Percentiles rank a stretch among this genome's conserved stretches.
These are phyloP conservation scores for Azolla pinnata DNA, from an alignment of 75 land plant species.

Conservation along the genomic window DNA sequence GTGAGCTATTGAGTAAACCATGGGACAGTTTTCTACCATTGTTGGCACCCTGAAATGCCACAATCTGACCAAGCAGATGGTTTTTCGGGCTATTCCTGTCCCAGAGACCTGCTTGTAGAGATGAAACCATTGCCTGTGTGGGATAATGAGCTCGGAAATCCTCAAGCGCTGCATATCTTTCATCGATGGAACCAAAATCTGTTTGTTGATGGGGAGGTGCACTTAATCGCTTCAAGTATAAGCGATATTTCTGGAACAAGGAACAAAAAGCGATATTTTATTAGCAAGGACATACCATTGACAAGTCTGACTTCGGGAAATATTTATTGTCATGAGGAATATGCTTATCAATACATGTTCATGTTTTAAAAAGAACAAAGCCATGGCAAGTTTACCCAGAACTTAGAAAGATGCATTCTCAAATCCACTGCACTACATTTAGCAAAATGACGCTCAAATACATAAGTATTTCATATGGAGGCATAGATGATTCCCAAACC, in stretches of 20 bases:
- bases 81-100: constrained; percentile 40
- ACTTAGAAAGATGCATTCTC: not conserved
- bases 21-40: too few species aligned
- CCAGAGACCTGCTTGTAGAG: constrained; percentile 31
- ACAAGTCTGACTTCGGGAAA: not conserved
- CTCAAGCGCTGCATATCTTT: constrained; percentile 22
- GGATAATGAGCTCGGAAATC: constrained; percentile 25
- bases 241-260: constrained; percentile 77
- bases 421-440: not conserved
- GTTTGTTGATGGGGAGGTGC: constrained; percentile 43
- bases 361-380: not conserved
- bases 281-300: constrained; percentile 9
- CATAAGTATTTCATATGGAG: not conserved
- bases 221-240: constrained; percentile 58
- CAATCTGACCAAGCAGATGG: too few species aligned
- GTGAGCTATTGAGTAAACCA: too few species aligned
- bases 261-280: too few species aligned
- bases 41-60: too few species aligned
- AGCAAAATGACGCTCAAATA: not conserved
- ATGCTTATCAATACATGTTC: not conserved
- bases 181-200: constrained; percentile 26
- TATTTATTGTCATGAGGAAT: not conserved
- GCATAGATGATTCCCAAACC: constrained; percentile 26
- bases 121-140: constrained; percentile 26
- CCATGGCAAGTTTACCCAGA: not conserved